Evolutionary conservation across 2,329 filamentous ascomycete genomes (phyloP), one percentile per base, ranked within the genome.

Genomic region (Clathrospora elynae): DNA sequence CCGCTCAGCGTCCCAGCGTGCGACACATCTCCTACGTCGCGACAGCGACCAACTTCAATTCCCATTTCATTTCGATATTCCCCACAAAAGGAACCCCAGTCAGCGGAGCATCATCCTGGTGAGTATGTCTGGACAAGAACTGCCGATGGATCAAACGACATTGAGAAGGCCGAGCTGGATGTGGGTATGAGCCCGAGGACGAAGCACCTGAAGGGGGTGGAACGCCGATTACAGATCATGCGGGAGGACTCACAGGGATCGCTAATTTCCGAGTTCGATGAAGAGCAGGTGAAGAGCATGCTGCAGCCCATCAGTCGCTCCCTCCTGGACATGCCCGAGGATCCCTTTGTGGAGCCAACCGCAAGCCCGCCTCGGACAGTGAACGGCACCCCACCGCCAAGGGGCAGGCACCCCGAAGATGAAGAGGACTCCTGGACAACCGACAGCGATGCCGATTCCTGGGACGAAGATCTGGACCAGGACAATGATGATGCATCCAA

Each of bases 401-500:
- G 17, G 2, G 3, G 10, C 17, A 36, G 20, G 19, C 37, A 39
- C 10, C 9, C 32, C 16, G 43, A 58, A 10, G 44, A 61, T n/a
- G 54, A 59, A 7, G 51, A 51, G 4, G 48, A 58, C 13, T 59
- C 55, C 11, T 71, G 68, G 68, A 65, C 57, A 11, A 69, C 66
- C 34, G 67, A 70, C 42, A 70, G 66, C 45, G 68, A 73, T 31
- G 54, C 64, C 44, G 61, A 71, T 48, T 66, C 66, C 38, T 68
- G 64, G 46, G 55, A 66, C 31, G 61, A 61, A 34, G 60, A 71
- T 22, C 33, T 46, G 41, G 61, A 71, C 33, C 41, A 69, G 43
- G 42, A 66, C 48, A 44, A 65, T 51, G 64, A 72, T 65, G 84
- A 86, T 82, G 83, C 85, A 75, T 76, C 77, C 65, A 76, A 82